Base-by-base conservation (phyloP, 108 stramenopile genomes). In the Skeletonema tropicum region DNA sequence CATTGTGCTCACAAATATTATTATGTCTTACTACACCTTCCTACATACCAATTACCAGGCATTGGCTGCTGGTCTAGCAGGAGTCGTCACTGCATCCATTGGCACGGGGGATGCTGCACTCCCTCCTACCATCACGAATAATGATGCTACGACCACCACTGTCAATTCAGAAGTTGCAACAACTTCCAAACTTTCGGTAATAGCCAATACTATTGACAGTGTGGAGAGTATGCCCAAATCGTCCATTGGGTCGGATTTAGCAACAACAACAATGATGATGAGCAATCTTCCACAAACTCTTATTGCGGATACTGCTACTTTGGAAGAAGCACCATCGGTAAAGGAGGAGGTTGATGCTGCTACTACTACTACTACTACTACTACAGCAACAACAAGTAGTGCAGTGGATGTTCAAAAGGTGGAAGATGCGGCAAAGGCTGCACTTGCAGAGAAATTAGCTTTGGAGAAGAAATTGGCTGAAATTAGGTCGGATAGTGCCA, bases 191-290 rank as follows among this genome's bases (percentile, higher is more conserved):
- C 33, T n/a, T 8, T 9, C 52, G 23, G 23, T 10, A 55, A 55
- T 55, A 23, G 7, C 52, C 52, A 55, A 23, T 10, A 8, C n/a
- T 21, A 10, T 55, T 23, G 52, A 55, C 23, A 23, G 52, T 55
- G 19, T 55, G 23, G 52, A 55, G 52, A 55, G 21, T 55, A 55
- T 55, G 52, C 52, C 52, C 19, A 55, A 55, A 23, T 55, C 52
- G 15, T 25, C 3, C 8, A 55, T 23, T 55, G 21, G 52, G 9
- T 9, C 9, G 7, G 52, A 9, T 21, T 23, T n/a, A 2, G 42
- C 42, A 11, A 11, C 1, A 9, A 10, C 52, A 23, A 11, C 1
- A 9, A 10, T 23, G 9, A 25, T 55, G 15, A 23, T 21, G 19
- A 55, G 6, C 7, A 49, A 23, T 7, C n/a, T 55, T 2, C 52